Base-by-base conservation (phyloP, 2,329 filamentous ascomycete genomes). In the Rhytidhysteron rufulum region DNA sequence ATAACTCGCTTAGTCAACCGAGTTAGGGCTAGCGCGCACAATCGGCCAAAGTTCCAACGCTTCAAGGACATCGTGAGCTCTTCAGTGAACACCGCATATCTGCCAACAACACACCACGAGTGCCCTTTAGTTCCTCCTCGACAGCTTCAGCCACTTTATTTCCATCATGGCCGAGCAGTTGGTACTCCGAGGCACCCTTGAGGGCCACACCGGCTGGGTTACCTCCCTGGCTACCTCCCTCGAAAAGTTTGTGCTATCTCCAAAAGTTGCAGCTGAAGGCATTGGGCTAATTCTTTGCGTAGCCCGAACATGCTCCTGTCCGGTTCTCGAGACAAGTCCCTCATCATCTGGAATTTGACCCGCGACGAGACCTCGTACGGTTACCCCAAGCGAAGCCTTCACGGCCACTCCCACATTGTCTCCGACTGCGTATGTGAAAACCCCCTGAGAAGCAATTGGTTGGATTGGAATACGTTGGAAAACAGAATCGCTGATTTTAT, bases 291-390 rank as follows among this genome's bases (percentile, higher is more conserved):
- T 57, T 30, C 41, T 40, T 43, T 42, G 51, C 50, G n/a, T 67
- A 83, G 88, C 86, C 93, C 93, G 69, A 97, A 98, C 83, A 97
- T 98, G 91, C 90, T 98, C 72, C 84, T 98, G 66, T 98, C 93
- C 60, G 91, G 80, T 68, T 88, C 83, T 71, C 89, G 93, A 78
- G 93, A 98, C 83, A 96, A 97, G 86, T 88, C 87, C 61, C 80
- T 98, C 72, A 98, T 98, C 79, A 95, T 98, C 83, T 98, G 93
- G 93, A 95, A 96, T 83, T 82, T 98, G 68, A 97, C 93, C 74
- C 91, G 93, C 76, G 90, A 97, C 75, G 93, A 97, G 79, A 83
- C 84, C 71, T 85, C 88, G 70, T 98, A 97, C 82, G 93, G 93
- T 65, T 95, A 95, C 82, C 93, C 93, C 69, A 97, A 98, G 85